phyloP scores from a whole-genome alignment of 2,329 filamentous ascomycete genomes.

The Paecilomyces formosus region DNA sequence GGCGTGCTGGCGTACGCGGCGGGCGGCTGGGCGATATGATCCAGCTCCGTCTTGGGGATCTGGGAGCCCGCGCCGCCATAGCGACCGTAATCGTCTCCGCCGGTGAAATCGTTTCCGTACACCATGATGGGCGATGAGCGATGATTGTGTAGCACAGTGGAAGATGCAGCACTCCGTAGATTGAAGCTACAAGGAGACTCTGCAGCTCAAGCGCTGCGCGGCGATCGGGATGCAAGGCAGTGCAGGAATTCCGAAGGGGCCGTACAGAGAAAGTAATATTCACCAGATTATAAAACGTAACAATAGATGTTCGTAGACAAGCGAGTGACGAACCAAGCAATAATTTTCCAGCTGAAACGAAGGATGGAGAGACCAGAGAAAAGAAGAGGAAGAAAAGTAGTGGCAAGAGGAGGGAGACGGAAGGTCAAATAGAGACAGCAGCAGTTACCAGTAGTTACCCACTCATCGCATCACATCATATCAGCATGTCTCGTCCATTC shows the following conservation, averaged over 20 bases:
- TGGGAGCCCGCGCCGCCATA: conserved; percentile 14
- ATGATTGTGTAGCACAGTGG: background rate
- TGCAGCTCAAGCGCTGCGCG: background rate
- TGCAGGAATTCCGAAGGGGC: background rate
- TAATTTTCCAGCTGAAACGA: background rate
- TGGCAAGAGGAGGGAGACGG: background rate
- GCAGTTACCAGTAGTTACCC: background rate
- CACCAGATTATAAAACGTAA: background rate
- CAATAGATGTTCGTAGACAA: background rate
- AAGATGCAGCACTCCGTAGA: background rate
- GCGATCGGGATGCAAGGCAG: background rate
- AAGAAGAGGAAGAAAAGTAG: background rate
- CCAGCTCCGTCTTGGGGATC: conserved; percentile 10
- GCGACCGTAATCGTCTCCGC: conserved; percentile 10
- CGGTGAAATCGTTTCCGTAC: background rate
- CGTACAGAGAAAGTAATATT: background rate
- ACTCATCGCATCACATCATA: background rate
- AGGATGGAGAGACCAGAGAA: background rate
- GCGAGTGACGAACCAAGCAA: background rate
- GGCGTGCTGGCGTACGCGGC: conserved; percentile 6
- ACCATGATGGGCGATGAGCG: background rate
- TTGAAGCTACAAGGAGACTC: background rate
- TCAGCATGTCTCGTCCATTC: background rate
- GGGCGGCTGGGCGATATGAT: conserved; percentile 10
- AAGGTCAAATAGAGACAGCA: background rate